These are phyloP conservation scores for Magnolia changhungtana DNA, from an alignment of 164 flowering plant species.

Conservation along the genomic window DNA sequence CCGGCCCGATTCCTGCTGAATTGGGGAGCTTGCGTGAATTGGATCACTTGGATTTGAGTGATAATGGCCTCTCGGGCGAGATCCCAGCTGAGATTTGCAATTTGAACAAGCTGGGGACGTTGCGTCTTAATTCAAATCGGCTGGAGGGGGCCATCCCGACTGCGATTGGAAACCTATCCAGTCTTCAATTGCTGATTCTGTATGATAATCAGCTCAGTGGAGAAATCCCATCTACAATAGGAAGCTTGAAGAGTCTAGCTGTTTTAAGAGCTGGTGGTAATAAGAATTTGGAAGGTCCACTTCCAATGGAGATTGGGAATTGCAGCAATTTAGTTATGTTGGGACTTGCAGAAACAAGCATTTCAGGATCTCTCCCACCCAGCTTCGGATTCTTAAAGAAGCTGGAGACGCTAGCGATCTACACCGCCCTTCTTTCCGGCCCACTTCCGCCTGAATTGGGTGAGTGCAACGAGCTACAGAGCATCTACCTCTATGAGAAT, in stretches of 20 bases:
- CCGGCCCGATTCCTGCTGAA: constrained; percentile 69
- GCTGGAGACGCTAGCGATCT: constrained; percentile 73
- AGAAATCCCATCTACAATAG: constrained; percentile 67
- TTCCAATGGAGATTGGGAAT: constrained; percentile 83
- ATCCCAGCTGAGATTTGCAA: constrained; percentile 71
- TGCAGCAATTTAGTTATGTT: constrained; percentile 61
- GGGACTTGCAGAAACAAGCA: constrained; percentile 89
- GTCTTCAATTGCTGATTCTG: constrained; percentile 46
- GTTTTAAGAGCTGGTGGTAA: constrained; percentile 83
- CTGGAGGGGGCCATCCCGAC: constrained; percentile 65
- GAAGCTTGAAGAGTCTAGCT: constrained; percentile 48
- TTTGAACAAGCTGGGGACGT: constrained; percentile 46
- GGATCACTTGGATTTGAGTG: constrained; percentile 54
- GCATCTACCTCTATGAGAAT: constrained; percentile 79
- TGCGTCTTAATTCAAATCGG: constrained; percentile 57
- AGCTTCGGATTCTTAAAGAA: constrained; percentile 66
- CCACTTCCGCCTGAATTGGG: constrained; percentile 85
- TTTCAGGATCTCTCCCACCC: constrained; percentile 70
- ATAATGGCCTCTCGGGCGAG: constrained; percentile 63
- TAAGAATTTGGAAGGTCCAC: constrained; percentile 73
- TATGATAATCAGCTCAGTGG: constrained; percentile 78
- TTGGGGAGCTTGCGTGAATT: constrained; percentile 57
- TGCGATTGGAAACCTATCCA: constrained; percentile 63
- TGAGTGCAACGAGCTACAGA: constrained; percentile 71
- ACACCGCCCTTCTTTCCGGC: constrained; percentile 74